phyloP scores from a whole-genome alignment of 2,329 filamentous ascomycete genomes.

The Ascochyta pisi region DNA sequence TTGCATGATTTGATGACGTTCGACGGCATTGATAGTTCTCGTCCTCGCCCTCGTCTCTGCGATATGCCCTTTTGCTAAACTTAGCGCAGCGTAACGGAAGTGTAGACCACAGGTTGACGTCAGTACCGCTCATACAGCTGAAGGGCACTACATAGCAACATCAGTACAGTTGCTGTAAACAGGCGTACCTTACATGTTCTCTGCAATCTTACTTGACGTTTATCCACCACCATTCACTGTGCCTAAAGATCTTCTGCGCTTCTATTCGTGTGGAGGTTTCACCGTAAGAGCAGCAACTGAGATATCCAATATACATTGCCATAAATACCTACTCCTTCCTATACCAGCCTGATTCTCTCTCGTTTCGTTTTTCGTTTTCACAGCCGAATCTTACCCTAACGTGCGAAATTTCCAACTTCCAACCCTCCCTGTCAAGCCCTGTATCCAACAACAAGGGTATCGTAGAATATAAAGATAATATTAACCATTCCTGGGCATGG shows the following conservation, averaged over 20 bases:
- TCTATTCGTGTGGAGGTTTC: neutral
- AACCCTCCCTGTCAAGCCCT: neutral
- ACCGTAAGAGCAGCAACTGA: neutral
- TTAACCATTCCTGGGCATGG: slow-evolving; percentile 2
- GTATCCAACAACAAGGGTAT: slow-evolving; percentile 10
- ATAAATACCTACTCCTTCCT: slow-evolving; percentile 3
- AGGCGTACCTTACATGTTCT: too few species aligned
- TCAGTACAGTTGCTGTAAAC: too few species aligned
- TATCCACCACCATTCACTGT: neutral
- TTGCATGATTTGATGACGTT: too few species aligned
- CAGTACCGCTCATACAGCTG: too few species aligned
- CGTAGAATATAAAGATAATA: slow-evolving; percentile 6
- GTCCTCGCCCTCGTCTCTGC: too few species aligned
- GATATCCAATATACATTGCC: slow-evolving; percentile 9
- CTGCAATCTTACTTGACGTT: neutral
- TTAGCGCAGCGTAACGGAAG: too few species aligned
- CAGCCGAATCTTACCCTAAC: neutral
- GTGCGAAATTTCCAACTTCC: neutral
- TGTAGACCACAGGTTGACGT: too few species aligned
- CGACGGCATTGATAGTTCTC: too few species aligned
- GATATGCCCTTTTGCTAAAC: too few species aligned
- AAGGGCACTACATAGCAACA: too few species aligned
- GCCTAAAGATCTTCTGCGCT: neutral
- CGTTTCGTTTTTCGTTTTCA: neutral
- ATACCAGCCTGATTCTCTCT: neutral